Base-by-base conservation (phyloP, 352 stramenopile species). In the Pythium biforme region DNA sequence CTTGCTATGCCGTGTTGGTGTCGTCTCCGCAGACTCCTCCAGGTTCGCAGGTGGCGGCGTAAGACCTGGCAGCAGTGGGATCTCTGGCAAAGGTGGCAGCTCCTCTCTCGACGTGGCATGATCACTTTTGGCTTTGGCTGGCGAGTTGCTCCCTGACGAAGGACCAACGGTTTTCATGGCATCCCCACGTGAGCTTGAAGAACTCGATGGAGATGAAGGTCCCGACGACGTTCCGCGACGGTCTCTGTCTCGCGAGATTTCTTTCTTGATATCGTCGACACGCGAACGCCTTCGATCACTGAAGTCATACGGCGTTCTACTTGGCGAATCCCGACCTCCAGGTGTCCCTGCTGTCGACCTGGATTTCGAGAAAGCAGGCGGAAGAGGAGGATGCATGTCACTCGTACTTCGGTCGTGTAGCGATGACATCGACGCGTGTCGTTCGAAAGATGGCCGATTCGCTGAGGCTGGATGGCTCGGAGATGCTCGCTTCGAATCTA, bases 61-160 rank as follows among this genome's bases (percentile, higher is more conserved):
- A 17, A 59, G 43, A 23, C 40, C 43, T 4, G 54, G 46, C 11
- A 74, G 49, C 2, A 64, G 37, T 31, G 83, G 83, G 26, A 93
- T 93, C 37, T 90, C 74, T 9, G 81, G 83, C 19, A 92, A 61
- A 23, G 71, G 70, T 63, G 83, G 81, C 1, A 85, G 59, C 33
- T 90, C 81, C 68, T 92, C 83, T 39, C 66, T 67, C 29, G 53
- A 53, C 23, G 46, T 27, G 3, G 12, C 26, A 11, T 31, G 11
- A 3, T 61, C 62, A 15, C 33, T 64, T 23, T 60, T 62, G 0
- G 25, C 26, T 31, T 39, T 40, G 0, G 54, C 50, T 4, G 64
- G 58, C 2, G 64, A 70, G 23, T 43, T 59, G 31, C 51, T 60
- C n/a, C 34, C 57, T 31, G 48, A 58, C 1, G 57, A 45, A 4